These are phyloP conservation scores for Bathelium albidoporum DNA, from an alignment of 495 filamentous ascomycete genomes.

Conservation along the genomic window DNA sequence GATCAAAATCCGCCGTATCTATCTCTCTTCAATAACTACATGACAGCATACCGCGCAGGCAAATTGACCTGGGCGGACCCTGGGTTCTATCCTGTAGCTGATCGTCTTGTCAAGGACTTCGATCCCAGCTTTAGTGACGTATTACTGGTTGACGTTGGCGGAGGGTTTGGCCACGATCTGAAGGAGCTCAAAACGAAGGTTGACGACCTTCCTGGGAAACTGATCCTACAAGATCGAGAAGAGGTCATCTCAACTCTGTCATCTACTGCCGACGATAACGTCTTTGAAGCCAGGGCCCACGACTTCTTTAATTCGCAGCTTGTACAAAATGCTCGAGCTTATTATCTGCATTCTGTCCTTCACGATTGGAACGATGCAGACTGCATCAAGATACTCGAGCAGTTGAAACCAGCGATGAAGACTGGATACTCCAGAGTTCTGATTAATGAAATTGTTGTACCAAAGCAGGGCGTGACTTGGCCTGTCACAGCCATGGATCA, in stretches of 20 bases:
- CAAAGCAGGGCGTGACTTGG: slow-evolving; percentile 34
- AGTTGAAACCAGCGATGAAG: slow-evolving; percentile 31
- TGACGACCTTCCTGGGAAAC: slow-evolving; percentile 32
- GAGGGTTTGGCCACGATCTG: slow-evolving; percentile 42
- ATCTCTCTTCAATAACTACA: slow-evolving; percentile 11
- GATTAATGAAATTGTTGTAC: slow-evolving; percentile 45
- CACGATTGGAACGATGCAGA: slow-evolving; percentile 15
- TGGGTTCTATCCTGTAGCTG: background rate
- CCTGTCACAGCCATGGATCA: slow-evolving; percentile 37
- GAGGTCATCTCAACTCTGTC: slow-evolving; percentile 32
- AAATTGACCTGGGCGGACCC: slow-evolving; percentile 5
- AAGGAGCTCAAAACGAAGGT: slow-evolving; percentile 29
- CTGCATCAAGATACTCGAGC: slow-evolving; percentile 8
- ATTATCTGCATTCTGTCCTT: slow-evolving; percentile 23
- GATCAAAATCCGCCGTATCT: slow-evolving; percentile 3
- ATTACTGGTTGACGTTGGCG: slow-evolving; percentile 47
- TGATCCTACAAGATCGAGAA: slow-evolving; percentile 43
- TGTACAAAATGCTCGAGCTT: slow-evolving; percentile 32
- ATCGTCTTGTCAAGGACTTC: background rate
- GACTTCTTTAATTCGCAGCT: slow-evolving; percentile 46
- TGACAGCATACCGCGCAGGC: slow-evolving; percentile 7
- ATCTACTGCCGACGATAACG: slow-evolving; percentile 13
- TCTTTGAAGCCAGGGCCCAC: slow-evolving; percentile 19
- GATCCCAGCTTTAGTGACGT: slow-evolving; percentile 7
- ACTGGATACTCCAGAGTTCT: slow-evolving; percentile 40